Evolutionary conservation across 176 grass and related monocot species (phyloP).

Genomic region (Tuctoria greenei): DNA sequence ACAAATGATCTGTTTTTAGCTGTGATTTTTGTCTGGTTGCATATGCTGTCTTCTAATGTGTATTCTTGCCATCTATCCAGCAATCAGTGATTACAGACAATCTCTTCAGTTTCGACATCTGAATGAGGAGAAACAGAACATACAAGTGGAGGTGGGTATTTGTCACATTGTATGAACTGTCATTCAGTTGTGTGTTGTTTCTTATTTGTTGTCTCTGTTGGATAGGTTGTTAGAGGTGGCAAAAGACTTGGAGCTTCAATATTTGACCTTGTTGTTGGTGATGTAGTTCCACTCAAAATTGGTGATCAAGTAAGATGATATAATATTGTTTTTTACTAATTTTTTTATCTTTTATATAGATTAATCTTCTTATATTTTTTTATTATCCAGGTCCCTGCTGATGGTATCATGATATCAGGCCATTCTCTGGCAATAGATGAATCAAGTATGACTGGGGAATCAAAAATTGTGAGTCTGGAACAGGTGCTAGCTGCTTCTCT

Average conservation of each 20-base stretch:
- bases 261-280: slow-evolving; percentile 90
- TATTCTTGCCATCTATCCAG: slow-evolving; percentile 45
- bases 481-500: neutral
- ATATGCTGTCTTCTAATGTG: slow-evolving; percentile 22
- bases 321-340: slow-evolving; percentile 29
- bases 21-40: neutral
- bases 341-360: slow-evolving; percentile 20
- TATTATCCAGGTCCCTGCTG: slow-evolving; percentile 71
- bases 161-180: slow-evolving; percentile 17
- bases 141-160: slow-evolving; percentile 77
- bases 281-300: slow-evolving; percentile 94
- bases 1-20: slow-evolving; percentile 5
- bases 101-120: slow-evolving; percentile 94
- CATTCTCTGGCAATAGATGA: slow-evolving; percentile 98
- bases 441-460: slow-evolving; percentile 97
- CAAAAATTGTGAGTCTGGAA: slow-evolving; percentile 69
- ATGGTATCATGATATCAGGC: slow-evolving; percentile 87
- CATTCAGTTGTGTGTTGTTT: slow-evolving; percentile 10
- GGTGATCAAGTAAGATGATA: slow-evolving; percentile 91
- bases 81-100: slow-evolving; percentile 88
- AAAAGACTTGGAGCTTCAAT: slow-evolving; percentile 82
- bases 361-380: slow-evolving; percentile 40
- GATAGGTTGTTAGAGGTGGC: slow-evolving; percentile 81
- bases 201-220: slow-evolving; percentile 32
- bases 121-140: slow-evolving; percentile 98